Evolutionary conservation across 2,329 filamentous ascomycete genomes (phyloP).

Genomic region (Penicillium sp.): DNA sequence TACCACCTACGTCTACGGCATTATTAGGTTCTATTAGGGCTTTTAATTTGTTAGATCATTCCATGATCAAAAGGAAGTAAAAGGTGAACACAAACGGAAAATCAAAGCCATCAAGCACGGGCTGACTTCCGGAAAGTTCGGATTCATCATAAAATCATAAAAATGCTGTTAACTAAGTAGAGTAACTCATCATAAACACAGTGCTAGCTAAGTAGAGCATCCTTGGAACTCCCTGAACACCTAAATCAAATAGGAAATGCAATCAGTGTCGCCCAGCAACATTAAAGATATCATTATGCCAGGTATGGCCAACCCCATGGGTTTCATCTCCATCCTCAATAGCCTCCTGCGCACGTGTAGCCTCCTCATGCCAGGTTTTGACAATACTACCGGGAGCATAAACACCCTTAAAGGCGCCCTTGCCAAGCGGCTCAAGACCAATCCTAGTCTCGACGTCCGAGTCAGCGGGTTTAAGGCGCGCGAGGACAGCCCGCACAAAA

Average conservation of each 20-base stretch:
- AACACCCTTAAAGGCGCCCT: slow-evolving; percentile 73
- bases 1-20: background rate
- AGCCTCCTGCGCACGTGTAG: slow-evolving; percentile 65
- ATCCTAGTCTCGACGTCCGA: slow-evolving; percentile 74
- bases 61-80: background rate
- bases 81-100: background rate
- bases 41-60: background rate
- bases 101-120: background rate
- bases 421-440: slow-evolving; percentile 63
- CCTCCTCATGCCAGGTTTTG: slow-evolving; percentile 86
- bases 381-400: slow-evolving; percentile 89
- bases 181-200: background rate
- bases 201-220: background rate
- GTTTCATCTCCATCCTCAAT: slow-evolving; percentile 68
- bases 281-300: slow-evolving; percentile 84
- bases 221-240: background rate
- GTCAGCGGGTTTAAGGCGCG: slow-evolving; percentile 71
- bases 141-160: slow-evolving; percentile 2
- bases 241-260: background rate
- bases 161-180: background rate
- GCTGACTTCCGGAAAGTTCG: background rate
- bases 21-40: background rate
- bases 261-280: slow-evolving; percentile 28
- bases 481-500: slow-evolving; percentile 79
- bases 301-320: slow-evolving; percentile 56